These are phyloP conservation scores for Nicotiana rustica DNA, from an alignment of 305 asterid genomes.

Conservation along the genomic window DNA sequence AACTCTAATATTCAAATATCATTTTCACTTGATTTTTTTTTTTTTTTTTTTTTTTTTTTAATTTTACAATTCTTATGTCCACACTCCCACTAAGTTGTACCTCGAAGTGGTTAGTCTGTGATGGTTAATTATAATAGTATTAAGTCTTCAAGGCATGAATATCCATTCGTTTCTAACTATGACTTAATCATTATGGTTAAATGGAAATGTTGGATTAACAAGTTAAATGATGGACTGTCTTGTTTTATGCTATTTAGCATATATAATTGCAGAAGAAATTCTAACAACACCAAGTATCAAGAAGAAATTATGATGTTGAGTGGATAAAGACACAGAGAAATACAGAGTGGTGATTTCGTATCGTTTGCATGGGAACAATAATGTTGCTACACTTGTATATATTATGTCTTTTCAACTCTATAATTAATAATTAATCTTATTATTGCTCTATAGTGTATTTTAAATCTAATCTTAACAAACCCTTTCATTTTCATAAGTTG, in stretches of 20 bases:
- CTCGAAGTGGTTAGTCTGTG: not conserved
- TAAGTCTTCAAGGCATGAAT: not conserved
- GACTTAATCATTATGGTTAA: not conserved
- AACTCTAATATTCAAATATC: no score
- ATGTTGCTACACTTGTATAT: slow-evolving; percentile 5
- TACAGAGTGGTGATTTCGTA: no score
- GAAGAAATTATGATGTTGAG: slow-evolving; percentile 22
- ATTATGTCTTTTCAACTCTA: slow-evolving; percentile 2
- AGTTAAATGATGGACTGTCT: not conserved
- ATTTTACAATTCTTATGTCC: no score
- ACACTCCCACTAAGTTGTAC: not conserved
- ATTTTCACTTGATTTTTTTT: no score
- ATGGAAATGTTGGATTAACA: not conserved
- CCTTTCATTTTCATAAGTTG: slow-evolving; percentile 25
- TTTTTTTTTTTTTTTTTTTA: no score
- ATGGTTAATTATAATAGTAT: not conserved
- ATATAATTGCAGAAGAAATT: not conserved
- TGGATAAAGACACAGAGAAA: not conserved
- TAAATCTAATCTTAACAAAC: slow-evolving; percentile 15
- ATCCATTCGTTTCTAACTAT: not conserved
- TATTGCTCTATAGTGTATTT: not conserved
- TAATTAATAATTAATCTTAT: not conserved
- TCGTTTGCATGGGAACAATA: not conserved
- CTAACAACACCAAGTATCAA: not conserved
- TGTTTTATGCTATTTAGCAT: not conserved